Evolutionary conservation across 1,284 basidiomycete species (phyloP), one percentile per base, ranked within the genome.

Genomic region (Ceratobasidium sp.): DNA sequence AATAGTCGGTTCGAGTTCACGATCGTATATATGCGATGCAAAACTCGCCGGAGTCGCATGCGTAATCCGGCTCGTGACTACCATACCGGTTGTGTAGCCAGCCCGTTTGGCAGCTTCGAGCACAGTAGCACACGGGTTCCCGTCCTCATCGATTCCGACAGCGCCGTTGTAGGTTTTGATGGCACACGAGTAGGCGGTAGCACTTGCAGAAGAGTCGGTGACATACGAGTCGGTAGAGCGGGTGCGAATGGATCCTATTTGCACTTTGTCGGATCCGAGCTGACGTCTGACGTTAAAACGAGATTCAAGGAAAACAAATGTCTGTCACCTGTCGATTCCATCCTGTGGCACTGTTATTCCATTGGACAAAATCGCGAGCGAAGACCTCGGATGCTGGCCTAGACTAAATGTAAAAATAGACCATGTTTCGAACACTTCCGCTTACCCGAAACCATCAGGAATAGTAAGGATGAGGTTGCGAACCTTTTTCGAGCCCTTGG

Each of bases 321-420:
- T 32, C 25, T 3, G 29, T 25, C 15, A 54, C 52, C 56, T 74
- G 70, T 15, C 47, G 49, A 34, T 53, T 70, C 38, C 57, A 73
- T 65, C 65, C 70, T 20, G 42, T 47, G 13, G 49, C 49, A 32
- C 42, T 45, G 40, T 72, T 60, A 20, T 56, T 40, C 34, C 68
- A 71, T 68, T 76, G 75, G 31, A 75, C 22, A 68, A 73, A 77
- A 31, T 71, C 70, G 2, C 77, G 73, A 7, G 76, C 76, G 58
- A 77, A 76, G 0, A 76, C 77, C 73, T 78, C 76, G 8, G 73
- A 75, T 1, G 77, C 77, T 0, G 76, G 76, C 12, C 77, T 65
- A 52, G 15, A 15, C 20, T 17, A 25, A 29, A 35, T 43, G 20
- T 22, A 52, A 25, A 15, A 55, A 4, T 32, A 22, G 15, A 31